Percentiles rank a stretch among this genome's conserved stretches.
These are phyloP conservation scores for Camptophora hylomeconis DNA, from an alignment of 2,329 filamentous ascomycete species.

Conservation along the genomic window DNA sequence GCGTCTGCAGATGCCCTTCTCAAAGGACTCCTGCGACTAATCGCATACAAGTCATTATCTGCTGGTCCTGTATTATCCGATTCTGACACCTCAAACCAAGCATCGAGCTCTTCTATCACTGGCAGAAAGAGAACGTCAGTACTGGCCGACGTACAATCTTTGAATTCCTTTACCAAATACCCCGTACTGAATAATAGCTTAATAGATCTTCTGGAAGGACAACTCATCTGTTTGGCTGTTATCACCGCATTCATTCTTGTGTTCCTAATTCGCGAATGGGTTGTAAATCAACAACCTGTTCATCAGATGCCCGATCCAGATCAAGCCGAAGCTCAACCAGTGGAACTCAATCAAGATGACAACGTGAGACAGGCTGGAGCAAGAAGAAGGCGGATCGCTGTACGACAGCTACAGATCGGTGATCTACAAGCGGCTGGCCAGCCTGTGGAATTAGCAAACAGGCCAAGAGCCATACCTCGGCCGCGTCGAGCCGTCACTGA, in stretches of 20 bases:
- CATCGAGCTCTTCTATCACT: too few relatives aligned
- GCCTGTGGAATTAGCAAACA: background rate
- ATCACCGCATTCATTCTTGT: constrained; percentile 94
- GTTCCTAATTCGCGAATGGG: constrained; percentile 92
- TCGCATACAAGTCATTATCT: too few relatives aligned
- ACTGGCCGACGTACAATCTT: constrained; percentile 46
- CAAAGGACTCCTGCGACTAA: too few relatives aligned
- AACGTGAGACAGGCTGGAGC: constrained; percentile 2
- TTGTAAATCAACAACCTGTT: constrained; percentile 92
- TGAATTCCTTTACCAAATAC: constrained; percentile 49
- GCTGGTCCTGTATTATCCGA: too few relatives aligned
- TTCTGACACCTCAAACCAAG: too few relatives aligned
- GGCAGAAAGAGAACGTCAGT: too few relatives aligned
- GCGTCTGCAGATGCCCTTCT: too few relatives aligned
- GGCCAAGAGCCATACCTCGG: constrained; percentile 1
- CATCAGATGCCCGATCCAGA: constrained; percentile 60
- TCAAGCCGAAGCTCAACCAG: constrained; percentile 30
- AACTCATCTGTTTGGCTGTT: constrained; percentile 82
- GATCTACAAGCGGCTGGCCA: constrained; percentile 1
- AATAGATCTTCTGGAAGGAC: constrained; percentile 77
- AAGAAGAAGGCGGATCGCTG: constrained; percentile 1
- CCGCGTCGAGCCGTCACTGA: constrained; percentile 18
- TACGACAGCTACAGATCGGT: background rate
- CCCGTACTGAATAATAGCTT: constrained; percentile 63
- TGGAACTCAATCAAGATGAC: constrained; percentile 8